Percentiles rank a stretch among this genome's conserved stretches.
Conservation (phyloP, 352 stramenopile genomes). For the Pythium phragmitis region DNA sequence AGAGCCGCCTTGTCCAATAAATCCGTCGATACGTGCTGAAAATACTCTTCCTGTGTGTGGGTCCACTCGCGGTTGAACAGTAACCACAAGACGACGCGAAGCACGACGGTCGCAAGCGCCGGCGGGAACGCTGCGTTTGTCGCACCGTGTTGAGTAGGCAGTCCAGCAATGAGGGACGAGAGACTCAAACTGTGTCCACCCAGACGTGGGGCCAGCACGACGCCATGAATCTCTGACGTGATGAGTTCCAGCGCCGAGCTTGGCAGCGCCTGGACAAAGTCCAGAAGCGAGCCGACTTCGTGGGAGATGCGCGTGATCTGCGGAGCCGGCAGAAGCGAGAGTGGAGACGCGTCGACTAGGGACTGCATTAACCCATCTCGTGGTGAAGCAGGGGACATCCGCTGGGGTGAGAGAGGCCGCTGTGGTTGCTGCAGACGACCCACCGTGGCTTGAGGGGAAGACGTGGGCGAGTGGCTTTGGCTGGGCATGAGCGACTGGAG, state of each 20-base stretch:
- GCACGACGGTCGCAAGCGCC: neutral
- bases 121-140: neutral
- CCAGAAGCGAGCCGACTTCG: neutral
- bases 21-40: conserved; percentile 4
- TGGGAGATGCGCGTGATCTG: conserved; percentile 2
- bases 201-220: neutral
- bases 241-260: neutral
- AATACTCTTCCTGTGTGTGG: conserved; percentile 2
- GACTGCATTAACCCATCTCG: neutral
- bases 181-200: neutral
- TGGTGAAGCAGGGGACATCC: too few relatives aligned
- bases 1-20: conserved; percentile 18
- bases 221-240: neutral
- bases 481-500: neutral
- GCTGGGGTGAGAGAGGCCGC: neutral
- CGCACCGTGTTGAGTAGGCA: neutral
- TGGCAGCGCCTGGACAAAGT: conserved; percentile 7
- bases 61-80: conserved; percentile 7
- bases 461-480: neutral
- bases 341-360: neutral
- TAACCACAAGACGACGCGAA: conserved; percentile 10
- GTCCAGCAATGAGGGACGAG: neutral
- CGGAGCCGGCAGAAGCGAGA: conserved; percentile 8
- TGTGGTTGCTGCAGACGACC: neutral
- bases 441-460: neutral